Conservation (phyloP, 2,329 filamentous ascomycete genomes). For the Macrophomina pseudophaseolina region DNA sequence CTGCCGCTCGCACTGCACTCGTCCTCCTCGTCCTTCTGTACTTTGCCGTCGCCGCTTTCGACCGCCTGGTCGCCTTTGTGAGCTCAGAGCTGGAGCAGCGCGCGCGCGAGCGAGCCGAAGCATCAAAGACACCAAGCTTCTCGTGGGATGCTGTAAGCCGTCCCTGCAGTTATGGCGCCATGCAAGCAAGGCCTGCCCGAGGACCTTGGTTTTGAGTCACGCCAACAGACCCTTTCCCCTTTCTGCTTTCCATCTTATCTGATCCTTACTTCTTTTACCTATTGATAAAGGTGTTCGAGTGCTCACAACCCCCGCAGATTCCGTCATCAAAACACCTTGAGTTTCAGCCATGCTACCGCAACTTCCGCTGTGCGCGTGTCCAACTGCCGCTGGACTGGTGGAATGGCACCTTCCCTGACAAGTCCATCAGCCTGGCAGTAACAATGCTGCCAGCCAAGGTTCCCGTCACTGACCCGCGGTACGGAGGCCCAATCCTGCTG, state of each 20-base stretch:
- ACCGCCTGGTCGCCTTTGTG: slow-evolving; percentile 2
- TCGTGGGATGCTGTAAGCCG: slow-evolving; percentile 25
- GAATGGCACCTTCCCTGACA: slow-evolving; percentile 40
- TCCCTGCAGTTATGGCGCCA: not conserved
- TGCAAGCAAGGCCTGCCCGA: not conserved
- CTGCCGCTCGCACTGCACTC: not conserved
- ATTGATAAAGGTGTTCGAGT: not conserved
- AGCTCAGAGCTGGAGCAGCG: slow-evolving; percentile 11
- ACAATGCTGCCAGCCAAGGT: slow-evolving; percentile 41
- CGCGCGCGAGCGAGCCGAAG: slow-evolving; percentile 3
- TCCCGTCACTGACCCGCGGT: slow-evolving; percentile 42
- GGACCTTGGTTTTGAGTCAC: not conserved
- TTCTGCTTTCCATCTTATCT: slow-evolving; percentile 8
- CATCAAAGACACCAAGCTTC: slow-evolving; percentile 7
- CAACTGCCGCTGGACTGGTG: slow-evolving; percentile 45
- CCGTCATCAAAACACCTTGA: slow-evolving; percentile 32
- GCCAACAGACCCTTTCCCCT: not conserved
- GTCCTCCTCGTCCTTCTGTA: not conserved
- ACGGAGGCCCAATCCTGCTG: slow-evolving; percentile 49
- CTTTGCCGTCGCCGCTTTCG: slow-evolving; percentile 3
- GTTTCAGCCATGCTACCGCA: slow-evolving; percentile 40
- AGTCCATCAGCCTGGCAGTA: slow-evolving; percentile 40
- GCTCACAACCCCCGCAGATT: slow-evolving; percentile 1
- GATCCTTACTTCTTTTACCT: not conserved
- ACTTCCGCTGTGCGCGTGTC: slow-evolving; percentile 43